phyloP scores from a whole-genome alignment of 345 rosid species.

The Lenwebbia sp. region DNA sequence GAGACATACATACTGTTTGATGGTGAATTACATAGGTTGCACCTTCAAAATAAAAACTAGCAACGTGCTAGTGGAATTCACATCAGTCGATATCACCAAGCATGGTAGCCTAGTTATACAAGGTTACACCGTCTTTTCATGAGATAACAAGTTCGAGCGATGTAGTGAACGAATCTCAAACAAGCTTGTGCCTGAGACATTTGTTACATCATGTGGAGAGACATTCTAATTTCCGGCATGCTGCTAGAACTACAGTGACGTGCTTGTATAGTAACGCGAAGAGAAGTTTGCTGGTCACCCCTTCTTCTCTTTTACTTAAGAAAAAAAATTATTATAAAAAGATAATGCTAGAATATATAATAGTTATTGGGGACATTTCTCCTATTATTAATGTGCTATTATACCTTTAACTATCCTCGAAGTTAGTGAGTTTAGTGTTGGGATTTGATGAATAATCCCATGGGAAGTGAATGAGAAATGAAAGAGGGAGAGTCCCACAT shows the following conservation, averaged over 20 bases:
- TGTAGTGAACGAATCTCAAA: not conserved
- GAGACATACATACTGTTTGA: not conserved
- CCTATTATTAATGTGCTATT: not conserved
- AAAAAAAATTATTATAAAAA: too few species aligned
- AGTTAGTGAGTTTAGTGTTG: not conserved
- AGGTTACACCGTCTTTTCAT: not conserved
- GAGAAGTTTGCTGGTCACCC: not conserved
- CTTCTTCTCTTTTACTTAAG: not conserved
- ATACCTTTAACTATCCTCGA: not conserved
- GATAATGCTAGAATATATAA: not conserved
- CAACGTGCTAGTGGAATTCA: not conserved
- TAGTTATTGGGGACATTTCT: not conserved
- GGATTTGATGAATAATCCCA: too few species aligned
- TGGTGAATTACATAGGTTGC: not conserved
- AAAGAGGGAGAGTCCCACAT: too few species aligned
- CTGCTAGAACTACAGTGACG: accelerated
- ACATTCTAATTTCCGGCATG: not conserved
- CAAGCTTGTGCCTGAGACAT: not conserved
- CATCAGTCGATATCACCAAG: not conserved
- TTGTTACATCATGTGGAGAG: not conserved
- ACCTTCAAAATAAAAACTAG: not conserved
- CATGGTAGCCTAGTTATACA: not conserved
- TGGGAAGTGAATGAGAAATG: too few species aligned
- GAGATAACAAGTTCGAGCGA: not conserved
- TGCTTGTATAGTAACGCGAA: not conserved